phyloP scores from a whole-genome alignment of 805 yeast genomes.

The Ogataea minuta region DNA sequence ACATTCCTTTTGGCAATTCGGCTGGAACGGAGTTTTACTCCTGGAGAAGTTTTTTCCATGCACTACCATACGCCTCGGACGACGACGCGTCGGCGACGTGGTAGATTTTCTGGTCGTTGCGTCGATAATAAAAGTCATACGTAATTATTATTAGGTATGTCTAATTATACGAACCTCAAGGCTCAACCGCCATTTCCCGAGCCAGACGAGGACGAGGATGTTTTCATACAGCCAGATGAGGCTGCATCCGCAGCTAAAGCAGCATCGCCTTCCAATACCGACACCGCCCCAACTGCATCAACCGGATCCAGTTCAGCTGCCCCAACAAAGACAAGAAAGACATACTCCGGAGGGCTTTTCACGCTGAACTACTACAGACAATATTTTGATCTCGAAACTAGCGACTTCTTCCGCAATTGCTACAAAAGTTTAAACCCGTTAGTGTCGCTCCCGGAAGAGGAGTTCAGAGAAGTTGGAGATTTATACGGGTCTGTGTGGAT shows the following conservation, averaged over 20 bases:
- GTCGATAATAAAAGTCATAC: neutral
- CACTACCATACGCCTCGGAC: neutral
- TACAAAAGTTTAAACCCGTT: constrained; percentile 57
- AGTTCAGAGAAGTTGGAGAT: constrained; percentile 53
- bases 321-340: constrained; percentile 20
- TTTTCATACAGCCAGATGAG: constrained; percentile 27
- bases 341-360: constrained; percentile 46
- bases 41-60: too few relatives aligned
- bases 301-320: neutral
- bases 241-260: neutral
- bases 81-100: constrained; percentile 6
- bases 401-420: constrained; percentile 56
- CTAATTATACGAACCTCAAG: constrained; percentile 11
- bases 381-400: constrained; percentile 68
- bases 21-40: too few relatives aligned
- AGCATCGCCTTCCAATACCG: neutral
- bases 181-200: constrained; percentile 18
- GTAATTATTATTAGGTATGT: constrained; percentile 9
- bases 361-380: constrained; percentile 59
- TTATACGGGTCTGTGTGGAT: constrained; percentile 91
- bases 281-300: neutral
- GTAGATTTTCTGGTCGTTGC: neutral
- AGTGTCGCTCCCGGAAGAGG: constrained; percentile 33
- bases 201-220: constrained; percentile 21
- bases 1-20: too few relatives aligned